Conservation (phyloP, 1,284 basidiomycete genomes). For the Ustilago curta region DNA sequence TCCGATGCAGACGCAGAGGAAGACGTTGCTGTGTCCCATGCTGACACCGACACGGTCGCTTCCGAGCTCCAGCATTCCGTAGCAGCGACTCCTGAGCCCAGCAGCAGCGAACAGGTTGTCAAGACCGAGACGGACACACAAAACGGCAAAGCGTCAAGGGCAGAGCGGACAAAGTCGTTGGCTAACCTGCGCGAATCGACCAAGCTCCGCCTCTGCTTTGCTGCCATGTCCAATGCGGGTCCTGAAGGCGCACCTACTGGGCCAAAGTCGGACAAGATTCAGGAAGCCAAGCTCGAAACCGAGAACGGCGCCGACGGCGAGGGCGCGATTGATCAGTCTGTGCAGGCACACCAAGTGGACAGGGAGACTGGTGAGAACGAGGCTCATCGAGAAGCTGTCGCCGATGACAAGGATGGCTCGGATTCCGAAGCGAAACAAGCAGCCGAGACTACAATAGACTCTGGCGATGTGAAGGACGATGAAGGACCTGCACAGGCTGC, state of each 20-base stretch:
- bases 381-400: not conserved
- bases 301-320: not conserved
- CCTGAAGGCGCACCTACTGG: conserved; percentile 48
- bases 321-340: not conserved
- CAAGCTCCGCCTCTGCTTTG: conserved; percentile 51
- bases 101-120: conserved; percentile 11
- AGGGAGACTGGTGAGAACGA: not conserved
- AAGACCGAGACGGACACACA: not conserved
- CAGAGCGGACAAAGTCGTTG: conserved; percentile 5
- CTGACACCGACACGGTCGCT: conserved; percentile 18
- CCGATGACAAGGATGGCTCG: not conserved
- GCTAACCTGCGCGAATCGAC: conserved; percentile 33
- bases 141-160: conserved; percentile 7
- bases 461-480: not conserved
- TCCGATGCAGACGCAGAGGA: conserved; percentile 12
- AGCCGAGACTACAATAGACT: no score
- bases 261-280: conserved; percentile 34
- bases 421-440: not conserved
- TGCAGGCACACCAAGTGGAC: not conserved
- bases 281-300: conserved; percentile 10
- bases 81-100: conserved; percentile 21
- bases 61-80: conserved; percentile 15
- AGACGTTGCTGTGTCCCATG: conserved; percentile 17
- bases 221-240: conserved; percentile 40
- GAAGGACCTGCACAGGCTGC: not conserved